These are phyloP conservation scores for Benincasa hispida DNA, from an alignment of 306 rosid species.

Conservation along the genomic window DNA sequence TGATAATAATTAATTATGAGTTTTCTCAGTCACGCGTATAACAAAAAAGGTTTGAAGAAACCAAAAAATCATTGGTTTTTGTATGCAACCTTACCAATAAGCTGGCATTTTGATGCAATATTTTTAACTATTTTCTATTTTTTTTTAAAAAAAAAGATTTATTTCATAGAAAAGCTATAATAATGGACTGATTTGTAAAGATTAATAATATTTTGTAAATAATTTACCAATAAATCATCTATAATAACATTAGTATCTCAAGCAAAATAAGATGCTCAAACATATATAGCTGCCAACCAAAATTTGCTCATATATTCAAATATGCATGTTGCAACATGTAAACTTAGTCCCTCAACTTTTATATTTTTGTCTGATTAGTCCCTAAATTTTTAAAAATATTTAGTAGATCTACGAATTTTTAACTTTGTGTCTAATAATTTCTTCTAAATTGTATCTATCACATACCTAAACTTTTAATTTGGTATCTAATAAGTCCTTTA, in stretches of 20 bases:
- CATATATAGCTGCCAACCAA: neutral
- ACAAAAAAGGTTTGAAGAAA: neutral
- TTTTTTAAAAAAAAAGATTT: neutral
- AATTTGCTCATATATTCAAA: neutral
- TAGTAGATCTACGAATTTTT: too few species aligned
- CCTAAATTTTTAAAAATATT: too few species aligned
- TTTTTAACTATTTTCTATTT: neutral
- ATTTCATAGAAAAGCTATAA: neutral
- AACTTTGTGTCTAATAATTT: too few species aligned
- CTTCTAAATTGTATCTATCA: too few species aligned
- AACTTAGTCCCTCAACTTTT: too few species aligned
- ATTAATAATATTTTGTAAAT: neutral
- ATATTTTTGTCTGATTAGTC: too few species aligned
- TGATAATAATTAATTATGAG: neutral
- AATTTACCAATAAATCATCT: neutral
- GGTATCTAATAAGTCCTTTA: too few species aligned
- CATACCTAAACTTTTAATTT: too few species aligned
- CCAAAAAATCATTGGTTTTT: conserved; percentile 2
- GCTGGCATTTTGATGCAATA: neutral
- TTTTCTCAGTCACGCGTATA: conserved; percentile 5
- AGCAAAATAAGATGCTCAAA: neutral
- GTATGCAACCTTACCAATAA: neutral
- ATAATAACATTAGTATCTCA: neutral
- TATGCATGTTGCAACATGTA: too few species aligned
- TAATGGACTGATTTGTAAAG: neutral